Conservation (phyloP, 257 asterid species). For the Penstemon davidsonii region DNA sequence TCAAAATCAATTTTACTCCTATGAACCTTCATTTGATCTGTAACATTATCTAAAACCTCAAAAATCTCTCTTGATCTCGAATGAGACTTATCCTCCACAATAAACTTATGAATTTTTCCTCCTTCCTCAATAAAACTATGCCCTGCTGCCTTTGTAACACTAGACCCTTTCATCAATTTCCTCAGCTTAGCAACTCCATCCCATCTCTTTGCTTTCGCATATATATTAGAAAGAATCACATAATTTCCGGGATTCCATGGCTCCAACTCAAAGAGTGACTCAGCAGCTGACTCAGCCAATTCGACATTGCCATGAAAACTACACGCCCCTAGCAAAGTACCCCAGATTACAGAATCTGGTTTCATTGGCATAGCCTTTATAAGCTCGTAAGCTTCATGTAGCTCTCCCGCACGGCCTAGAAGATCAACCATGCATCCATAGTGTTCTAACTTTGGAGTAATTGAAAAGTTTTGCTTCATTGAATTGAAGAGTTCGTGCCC, state of each 20-base stretch:
- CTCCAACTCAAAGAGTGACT: slow-evolving; percentile 56
- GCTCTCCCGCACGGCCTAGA: slow-evolving; percentile 58
- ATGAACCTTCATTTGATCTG: no score
- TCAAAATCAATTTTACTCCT: no score
- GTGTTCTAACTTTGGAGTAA: slow-evolving; percentile 54
- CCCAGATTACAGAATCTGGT: slow-evolving; percentile 77
- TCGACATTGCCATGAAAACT: slow-evolving; percentile 73
- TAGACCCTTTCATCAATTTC: no score
- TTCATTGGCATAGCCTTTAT: slow-evolving; percentile 58
- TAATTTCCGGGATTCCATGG: slow-evolving; percentile 78
- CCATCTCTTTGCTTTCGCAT: no score
- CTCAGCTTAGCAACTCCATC: no score
- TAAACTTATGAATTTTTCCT: no score
- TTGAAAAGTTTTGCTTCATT: slow-evolving; percentile 31
- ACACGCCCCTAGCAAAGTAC: slow-evolving; percentile 72
- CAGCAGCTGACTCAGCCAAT: no score
- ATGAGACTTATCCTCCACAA: no score
- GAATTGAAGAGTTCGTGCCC: slow-evolving; percentile 51
- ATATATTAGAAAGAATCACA: slow-evolving; percentile 63
- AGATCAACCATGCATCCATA: slow-evolving; percentile 87
- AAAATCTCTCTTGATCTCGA: no score
- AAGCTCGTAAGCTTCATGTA: slow-evolving; percentile 50
- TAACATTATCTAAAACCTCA: no score
- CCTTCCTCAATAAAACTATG: no score
- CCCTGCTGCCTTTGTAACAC: no score